A percentile compares a stretch with the other conserved stretches of the same genome.
phyloP scores from a whole-genome alignment of 768 basidiomycete genomes.

The Suillus cothurnatus region DNA sequence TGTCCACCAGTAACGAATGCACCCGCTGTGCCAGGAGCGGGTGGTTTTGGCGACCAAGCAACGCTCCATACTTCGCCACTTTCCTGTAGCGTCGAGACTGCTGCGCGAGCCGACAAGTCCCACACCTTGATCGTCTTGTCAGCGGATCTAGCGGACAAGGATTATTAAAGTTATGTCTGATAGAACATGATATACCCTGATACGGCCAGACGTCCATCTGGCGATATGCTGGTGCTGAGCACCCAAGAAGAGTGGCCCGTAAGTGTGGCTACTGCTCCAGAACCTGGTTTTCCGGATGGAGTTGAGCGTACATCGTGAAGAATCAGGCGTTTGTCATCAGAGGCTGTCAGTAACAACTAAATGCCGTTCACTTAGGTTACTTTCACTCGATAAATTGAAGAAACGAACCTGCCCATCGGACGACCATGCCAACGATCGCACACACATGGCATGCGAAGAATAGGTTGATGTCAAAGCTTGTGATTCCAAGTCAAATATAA shows the following conservation, averaged over 20 bases:
- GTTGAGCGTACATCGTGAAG: slow-evolving; percentile 87
- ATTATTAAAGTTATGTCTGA: neutral
- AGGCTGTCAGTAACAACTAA: slow-evolving; percentile 85
- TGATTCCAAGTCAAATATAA: slow-evolving; percentile 79
- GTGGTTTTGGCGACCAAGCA: slow-evolving; percentile 71
- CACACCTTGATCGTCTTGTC: slow-evolving; percentile 88
- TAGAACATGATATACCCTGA: slow-evolving; percentile 64
- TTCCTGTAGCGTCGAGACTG: slow-evolving; percentile 78
- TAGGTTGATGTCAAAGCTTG: slow-evolving; percentile 67
- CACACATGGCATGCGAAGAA: slow-evolving; percentile 88
- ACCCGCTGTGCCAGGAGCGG: slow-evolving; percentile 55
- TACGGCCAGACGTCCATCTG: slow-evolving; percentile 75
- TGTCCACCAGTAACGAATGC: slow-evolving; percentile 75
- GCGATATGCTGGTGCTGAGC: slow-evolving; percentile 78
- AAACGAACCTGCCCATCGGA: slow-evolving; percentile 78
- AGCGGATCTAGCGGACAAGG: slow-evolving; percentile 56
- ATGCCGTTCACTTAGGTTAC: slow-evolving; percentile 3
- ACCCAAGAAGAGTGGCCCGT: slow-evolving; percentile 93
- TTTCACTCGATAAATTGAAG: neutral
- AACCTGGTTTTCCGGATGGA: slow-evolving; percentile 56
- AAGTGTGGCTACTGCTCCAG: slow-evolving; percentile 82
- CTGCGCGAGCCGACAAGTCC: slow-evolving; percentile 75
- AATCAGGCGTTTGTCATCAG: slow-evolving; percentile 90
- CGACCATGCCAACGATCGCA: slow-evolving; percentile 88
- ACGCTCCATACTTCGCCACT: slow-evolving; percentile 84